Base-by-base conservation (phyloP, 208 protist species). In the Wallacemonas rigidus region DNA sequence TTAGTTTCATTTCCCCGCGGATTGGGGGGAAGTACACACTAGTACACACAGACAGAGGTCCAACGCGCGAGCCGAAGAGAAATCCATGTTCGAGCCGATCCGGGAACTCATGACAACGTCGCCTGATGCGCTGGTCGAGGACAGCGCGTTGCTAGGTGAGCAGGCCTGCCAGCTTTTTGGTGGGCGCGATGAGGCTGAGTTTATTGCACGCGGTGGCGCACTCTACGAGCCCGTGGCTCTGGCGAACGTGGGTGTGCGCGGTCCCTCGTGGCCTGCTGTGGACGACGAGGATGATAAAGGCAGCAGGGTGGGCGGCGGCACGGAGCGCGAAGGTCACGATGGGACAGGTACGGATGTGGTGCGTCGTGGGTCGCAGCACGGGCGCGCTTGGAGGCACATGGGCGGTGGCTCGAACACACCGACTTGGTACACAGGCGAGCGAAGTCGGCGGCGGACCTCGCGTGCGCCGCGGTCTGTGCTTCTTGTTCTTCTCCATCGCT, bases 81-180 rank as follows among this genome's bases (percentile, higher is more conserved):
- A 61, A 62, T 14, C 35, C 47, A 93, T 95, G 88, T 92, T 90
- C 56, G 81, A 92, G 64, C 87, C 87, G 1, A 68, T 95, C 43
- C 76, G 80, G 3, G 90, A 95, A 65, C 54, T 91, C 11, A 63
- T 36, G 77, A 76, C 39, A 56, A 86, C 3, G 70, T 90, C 17
- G 41, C 79, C 43, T 64, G 77, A 17, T 7, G 60, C 62, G 2
- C 45, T 74, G 62, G 53, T 86, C 35, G 41, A 69, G 26, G 85
- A 88, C 15, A 76, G 75, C 11, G 71, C 58, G 1, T 41, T 92
- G 15, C 68, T 96, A 38, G 92, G 90, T 3, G 89, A 94, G 67
- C 82, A 86, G 71, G 82, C 70, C 35, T 89, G 81, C 11, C 62
- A 70, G 4, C 75, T 96, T 5, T 93, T 86, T 69, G 84, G 82